phyloP scores from a whole-genome alignment of 331 rosid species.

The Prunus yedoensis region DNA sequence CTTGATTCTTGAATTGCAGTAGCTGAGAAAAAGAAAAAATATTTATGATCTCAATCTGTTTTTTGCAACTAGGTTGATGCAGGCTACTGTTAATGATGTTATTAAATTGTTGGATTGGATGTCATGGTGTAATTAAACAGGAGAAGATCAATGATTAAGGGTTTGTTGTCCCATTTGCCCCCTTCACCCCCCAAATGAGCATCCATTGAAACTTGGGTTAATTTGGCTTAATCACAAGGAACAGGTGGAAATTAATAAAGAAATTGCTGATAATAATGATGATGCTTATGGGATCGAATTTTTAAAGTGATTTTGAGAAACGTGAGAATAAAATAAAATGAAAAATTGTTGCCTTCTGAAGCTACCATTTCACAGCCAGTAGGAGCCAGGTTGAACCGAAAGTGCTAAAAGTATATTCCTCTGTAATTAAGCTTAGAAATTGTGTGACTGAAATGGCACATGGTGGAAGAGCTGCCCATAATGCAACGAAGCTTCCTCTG shows the following conservation, averaged over 20 bases:
- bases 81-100: conserved; percentile 4
- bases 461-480: background rate
- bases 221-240: background rate
- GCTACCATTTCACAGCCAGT: too few relatives aligned
- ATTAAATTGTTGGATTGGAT: background rate
- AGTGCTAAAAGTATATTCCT: too few relatives aligned
- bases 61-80: background rate
- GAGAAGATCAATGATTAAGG: background rate
- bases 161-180: background rate
- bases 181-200: background rate
- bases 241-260: background rate
- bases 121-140: background rate
- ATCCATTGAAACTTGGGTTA: background rate
- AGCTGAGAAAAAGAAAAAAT: background rate
- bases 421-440: too few relatives aligned
- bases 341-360: too few relatives aligned
- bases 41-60: background rate
- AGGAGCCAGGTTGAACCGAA: too few relatives aligned
- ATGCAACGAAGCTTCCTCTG: background rate
- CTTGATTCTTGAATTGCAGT: background rate
- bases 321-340: too few relatives aligned
- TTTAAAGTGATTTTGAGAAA: too few relatives aligned
- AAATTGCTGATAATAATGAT: background rate
- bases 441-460: background rate
- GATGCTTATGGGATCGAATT: background rate